These are phyloP conservation scores for Globisporangium echinulatum DNA, from an alignment of 352 stramenopile species.

Conservation along the genomic window DNA sequence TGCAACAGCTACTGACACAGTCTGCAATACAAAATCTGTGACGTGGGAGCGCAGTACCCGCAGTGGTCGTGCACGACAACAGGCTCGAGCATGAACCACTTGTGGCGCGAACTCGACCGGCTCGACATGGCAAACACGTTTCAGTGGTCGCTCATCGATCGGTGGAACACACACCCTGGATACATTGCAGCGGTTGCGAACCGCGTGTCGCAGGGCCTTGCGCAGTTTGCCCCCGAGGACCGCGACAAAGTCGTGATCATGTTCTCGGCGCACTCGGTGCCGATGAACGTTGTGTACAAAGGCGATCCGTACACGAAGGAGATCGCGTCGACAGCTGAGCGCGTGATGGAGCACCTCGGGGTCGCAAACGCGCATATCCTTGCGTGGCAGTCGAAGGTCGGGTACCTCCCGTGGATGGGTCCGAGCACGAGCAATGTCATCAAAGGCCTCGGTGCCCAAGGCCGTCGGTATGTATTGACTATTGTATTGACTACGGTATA, in stretches of 20 bases:
- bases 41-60: conserved; percentile 73
- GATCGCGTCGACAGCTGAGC: conserved; percentile 67
- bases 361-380: conserved; percentile 82
- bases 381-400: conserved; percentile 97
- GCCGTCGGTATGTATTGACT: conserved; percentile 69
- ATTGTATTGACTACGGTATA: not conserved
- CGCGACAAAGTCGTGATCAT: conserved; percentile 88
- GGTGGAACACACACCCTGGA: conserved; percentile 92
- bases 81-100: conserved; percentile 92
- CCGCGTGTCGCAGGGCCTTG: conserved; percentile 90
- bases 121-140: conserved; percentile 87
- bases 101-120: conserved; percentile 77
- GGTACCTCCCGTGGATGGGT: conserved; percentile 96
- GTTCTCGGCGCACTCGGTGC: conserved; percentile 88
- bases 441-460: conserved; percentile 86
- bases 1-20: too few relatives aligned
- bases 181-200: conserved; percentile 93
- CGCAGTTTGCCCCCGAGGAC: conserved; percentile 87
- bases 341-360: conserved; percentile 64
- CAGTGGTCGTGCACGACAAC: conserved; percentile 98
- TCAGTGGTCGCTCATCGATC: conserved; percentile 80
- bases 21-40: not conserved
- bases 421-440: conserved; percentile 96
- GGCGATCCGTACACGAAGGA: conserved; percentile 86
- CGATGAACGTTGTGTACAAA: conserved; percentile 88